Conservation (phyloP, 441 rosid genomes). For the Kokia cookei region DNA sequence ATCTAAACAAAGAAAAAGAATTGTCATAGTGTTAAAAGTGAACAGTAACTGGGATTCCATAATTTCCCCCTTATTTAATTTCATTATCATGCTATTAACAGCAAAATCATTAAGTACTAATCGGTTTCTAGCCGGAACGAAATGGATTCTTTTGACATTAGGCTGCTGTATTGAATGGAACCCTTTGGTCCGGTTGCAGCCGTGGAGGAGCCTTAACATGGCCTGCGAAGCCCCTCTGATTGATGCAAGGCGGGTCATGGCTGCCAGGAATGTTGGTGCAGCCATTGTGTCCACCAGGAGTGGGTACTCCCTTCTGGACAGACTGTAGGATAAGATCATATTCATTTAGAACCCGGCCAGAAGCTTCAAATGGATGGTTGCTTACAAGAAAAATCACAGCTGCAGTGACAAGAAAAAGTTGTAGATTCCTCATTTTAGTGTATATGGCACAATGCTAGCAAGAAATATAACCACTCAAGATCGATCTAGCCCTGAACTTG, state of each 20-base stretch:
- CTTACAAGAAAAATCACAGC: not conserved
- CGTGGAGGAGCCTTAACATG: not conserved
- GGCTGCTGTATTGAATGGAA: not conserved
- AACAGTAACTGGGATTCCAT: not conserved
- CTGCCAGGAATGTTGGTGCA: slow-evolving; percentile 8
- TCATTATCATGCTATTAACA: not conserved
- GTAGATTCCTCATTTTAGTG: not conserved
- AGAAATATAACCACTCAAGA: not conserved
- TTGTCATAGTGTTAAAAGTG: too few species aligned
- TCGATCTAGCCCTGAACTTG: not conserved
- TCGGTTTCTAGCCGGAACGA: not conserved
- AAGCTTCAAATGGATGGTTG: not conserved
- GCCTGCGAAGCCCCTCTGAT: slow-evolving; percentile 14
- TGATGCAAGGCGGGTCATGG: slow-evolving; percentile 11
- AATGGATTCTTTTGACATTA: not conserved
- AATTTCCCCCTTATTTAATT: not conserved
- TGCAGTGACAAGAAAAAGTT: not conserved
- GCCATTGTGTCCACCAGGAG: not conserved
- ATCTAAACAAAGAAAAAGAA: too few species aligned
- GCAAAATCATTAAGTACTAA: not conserved
- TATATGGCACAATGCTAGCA: not conserved
- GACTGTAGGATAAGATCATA: slow-evolving; percentile 3
- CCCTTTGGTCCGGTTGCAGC: not conserved
- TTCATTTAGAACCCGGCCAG: not conserved
- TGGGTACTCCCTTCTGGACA: not conserved